phyloP scores from a whole-genome alignment of 2,329 filamentous ascomycete species.

The Phialemonium atrogriseum region DNA sequence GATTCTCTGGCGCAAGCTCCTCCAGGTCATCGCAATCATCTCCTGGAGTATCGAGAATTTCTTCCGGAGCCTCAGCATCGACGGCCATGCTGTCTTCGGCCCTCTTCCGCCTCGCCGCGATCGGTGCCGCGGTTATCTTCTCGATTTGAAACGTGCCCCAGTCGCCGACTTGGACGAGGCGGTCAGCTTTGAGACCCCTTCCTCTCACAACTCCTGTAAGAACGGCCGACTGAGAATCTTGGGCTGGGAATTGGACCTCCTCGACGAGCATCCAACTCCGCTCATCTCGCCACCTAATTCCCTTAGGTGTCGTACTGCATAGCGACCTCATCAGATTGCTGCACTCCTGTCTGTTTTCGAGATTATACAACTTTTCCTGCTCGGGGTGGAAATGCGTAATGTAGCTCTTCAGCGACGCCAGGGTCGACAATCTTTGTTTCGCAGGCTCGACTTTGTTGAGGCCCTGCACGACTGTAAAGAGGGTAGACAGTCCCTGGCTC shows the following conservation, averaged over 20 bases:
- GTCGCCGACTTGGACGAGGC: constrained; percentile 83
- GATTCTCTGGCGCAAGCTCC: constrained; percentile 79
- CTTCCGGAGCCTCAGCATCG: constrained; percentile 46
- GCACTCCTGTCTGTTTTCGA: constrained; percentile 85
- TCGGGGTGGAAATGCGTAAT: constrained; percentile 92
- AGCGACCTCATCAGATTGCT: constrained; percentile 84
- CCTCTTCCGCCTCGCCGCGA: constrained; percentile 47
- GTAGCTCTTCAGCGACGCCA: constrained; percentile 81
- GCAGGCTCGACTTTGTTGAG: constrained; percentile 69
- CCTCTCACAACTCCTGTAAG: constrained; percentile 83
- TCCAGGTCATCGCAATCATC: constrained; percentile 77
- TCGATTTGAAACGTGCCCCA: constrained; percentile 93
- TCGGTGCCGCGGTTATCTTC: constrained; percentile 72
- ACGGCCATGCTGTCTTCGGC: constrained; percentile 57
- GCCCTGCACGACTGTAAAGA: constrained; percentile 77
- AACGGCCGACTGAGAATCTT: constrained; percentile 54
- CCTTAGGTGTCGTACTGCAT: constrained; percentile 87
- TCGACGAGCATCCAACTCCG: constrained; percentile 94
- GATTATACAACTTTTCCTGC: constrained; percentile 81
- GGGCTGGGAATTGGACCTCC: constrained; percentile 62
- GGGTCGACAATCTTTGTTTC: constrained; percentile 68
- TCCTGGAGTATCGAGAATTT: constrained; percentile 61
- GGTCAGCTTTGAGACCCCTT: constrained; percentile 78
- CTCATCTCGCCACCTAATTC: constrained; percentile 90
- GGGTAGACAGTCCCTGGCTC: constrained; percentile 87